A percentile compares a stretch with the other conserved stretches of the same genome.
These are phyloP conservation scores for Melanogaster broomeanus DNA, from an alignment of 768 basidiomycete species.

Conservation along the genomic window DNA sequence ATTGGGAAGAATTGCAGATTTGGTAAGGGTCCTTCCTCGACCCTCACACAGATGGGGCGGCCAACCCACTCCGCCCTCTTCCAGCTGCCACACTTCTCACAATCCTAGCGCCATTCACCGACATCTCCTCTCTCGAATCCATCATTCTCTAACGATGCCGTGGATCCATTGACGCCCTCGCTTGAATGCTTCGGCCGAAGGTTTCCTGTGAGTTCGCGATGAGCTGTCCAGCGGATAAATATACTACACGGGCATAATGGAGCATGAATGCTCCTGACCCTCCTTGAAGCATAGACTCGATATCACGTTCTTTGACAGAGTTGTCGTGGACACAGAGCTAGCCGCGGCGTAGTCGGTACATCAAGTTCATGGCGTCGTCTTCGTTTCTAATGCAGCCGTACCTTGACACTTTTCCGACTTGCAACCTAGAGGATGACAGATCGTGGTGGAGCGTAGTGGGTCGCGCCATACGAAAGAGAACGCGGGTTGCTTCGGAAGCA, in stretches of 20 bases:
- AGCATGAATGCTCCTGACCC: conserved; percentile 85
- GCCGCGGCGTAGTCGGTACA: conserved; percentile 51
- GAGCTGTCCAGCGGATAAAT: conserved; percentile 35
- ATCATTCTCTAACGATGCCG: conserved; percentile 47
- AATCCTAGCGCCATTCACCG: conserved; percentile 47
- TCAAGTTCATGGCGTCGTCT: conserved; percentile 37
- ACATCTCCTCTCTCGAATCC: conserved; percentile 14
- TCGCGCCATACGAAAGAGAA: conserved; percentile 37
- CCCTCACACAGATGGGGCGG: conserved; percentile 31
- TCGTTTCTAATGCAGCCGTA: conserved; percentile 62
- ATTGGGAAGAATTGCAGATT: conserved; percentile 20
- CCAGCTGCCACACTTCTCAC: conserved; percentile 57
- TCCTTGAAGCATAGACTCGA: conserved; percentile 73
- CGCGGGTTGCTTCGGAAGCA: conserved; percentile 85
- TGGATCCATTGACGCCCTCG: conserved; percentile 46
- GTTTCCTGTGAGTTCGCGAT: conserved; percentile 64
- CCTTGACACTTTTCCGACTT: conserved; percentile 45
- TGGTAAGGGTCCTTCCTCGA: conserved; percentile 12
- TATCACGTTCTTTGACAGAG: conserved; percentile 70
- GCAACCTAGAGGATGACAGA: conserved; percentile 46
- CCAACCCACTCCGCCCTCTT: conserved; percentile 42
- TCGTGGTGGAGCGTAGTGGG: conserved; percentile 42
- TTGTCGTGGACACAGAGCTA: conserved; percentile 94
- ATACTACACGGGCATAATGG: conserved; percentile 80
- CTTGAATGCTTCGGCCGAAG: conserved; percentile 47